phyloP scores from a whole-genome alignment of 306 rosid species.

The Glycine soja region DNA sequence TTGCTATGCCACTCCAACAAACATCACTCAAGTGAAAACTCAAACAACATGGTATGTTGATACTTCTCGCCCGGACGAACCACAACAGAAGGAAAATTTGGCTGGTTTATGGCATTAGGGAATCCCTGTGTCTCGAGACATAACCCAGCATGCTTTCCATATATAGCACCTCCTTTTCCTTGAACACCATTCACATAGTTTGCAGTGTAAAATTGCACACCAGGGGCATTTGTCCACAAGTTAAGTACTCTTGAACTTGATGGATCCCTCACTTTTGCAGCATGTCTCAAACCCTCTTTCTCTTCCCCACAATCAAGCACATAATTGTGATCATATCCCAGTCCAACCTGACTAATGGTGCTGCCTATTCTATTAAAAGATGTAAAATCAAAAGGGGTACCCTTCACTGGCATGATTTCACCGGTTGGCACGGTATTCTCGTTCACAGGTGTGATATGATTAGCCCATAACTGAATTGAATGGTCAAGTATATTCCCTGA shows the following conservation, averaged over 20 bases:
- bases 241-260: slow-evolving; percentile 83
- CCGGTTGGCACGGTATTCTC: slow-evolving; percentile 76
- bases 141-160: slow-evolving; percentile 82
- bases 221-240: slow-evolving; percentile 85
- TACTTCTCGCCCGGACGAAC: slow-evolving; percentile 85
- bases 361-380: slow-evolving; percentile 71
- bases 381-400: slow-evolving; percentile 85
- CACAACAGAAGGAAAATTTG: slow-evolving; percentile 78
- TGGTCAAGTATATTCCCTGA: slow-evolving; percentile 79
- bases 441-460: slow-evolving; percentile 80
- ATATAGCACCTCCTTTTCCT: slow-evolving; percentile 80
- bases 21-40: slow-evolving; percentile 75
- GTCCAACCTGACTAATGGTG: slow-evolving; percentile 71
- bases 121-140: slow-evolving; percentile 97
- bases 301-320: slow-evolving; percentile 82
- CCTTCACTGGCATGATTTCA: slow-evolving; percentile 78
- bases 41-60: slow-evolving; percentile 81
- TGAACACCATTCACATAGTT: slow-evolving; percentile 73
- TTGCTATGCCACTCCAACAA: slow-evolving; percentile 34
- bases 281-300: slow-evolving; percentile 73
- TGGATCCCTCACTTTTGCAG: slow-evolving; percentile 85
- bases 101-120: slow-evolving; percentile 82
- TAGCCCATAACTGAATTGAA: slow-evolving; percentile 72
- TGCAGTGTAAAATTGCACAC: slow-evolving; percentile 94
- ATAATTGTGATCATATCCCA: slow-evolving; percentile 90